Base-by-base conservation (phyloP, 352 stramenopile species). In the Pythium dissimile region DNA sequence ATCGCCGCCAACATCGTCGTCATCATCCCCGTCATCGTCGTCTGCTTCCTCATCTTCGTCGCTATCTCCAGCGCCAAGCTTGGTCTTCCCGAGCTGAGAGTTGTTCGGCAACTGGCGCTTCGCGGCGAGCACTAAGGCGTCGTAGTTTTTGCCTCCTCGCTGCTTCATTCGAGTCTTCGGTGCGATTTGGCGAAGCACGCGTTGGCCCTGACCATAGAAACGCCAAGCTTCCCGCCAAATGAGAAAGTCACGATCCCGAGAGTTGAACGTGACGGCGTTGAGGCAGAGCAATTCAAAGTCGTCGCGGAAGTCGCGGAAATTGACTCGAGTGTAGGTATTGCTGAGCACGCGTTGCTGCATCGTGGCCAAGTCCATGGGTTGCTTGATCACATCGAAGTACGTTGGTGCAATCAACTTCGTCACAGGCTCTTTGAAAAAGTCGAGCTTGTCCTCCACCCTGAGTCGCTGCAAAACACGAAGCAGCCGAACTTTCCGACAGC, bases 231-330 rank as follows among this genome's bases (percentile, higher is more conserved):
- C 90, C 21, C 88, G 88, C 92, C 92, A 98, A 62, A 97, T 89
- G 24, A 92, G 42, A 35, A 92, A 95, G 18, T 95, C 80, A 8
- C 81, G 81, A 43, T 94, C 86, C 30, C 90, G 84, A 1, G 79
- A 86, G 68, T 99, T 99, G 68, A 98, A 99, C 26, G 91, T 97
- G 8, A 98, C 77, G 0, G 95, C 95, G 62, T 99, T 99, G 18
- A 97, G 64, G 21, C 93, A 97, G 71, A 99, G 94, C 7, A 98
- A 71, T 68, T 98, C 96, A 57, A 98, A 98, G 56, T 98, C 88
- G 51, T 96, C 80, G 11, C 88, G 80, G 56, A 98, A 86, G 43
- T 74, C 73, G 12, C 77, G 74, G 43, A 92, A 93, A 24, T 88
- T 86, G 1, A 84, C 71, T 15, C 72, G 60, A 43, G 83, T 81